Evolutionary conservation across 257 asterid genomes (phyloP).

Genomic region (Jaltomata sinuosa): DNA sequence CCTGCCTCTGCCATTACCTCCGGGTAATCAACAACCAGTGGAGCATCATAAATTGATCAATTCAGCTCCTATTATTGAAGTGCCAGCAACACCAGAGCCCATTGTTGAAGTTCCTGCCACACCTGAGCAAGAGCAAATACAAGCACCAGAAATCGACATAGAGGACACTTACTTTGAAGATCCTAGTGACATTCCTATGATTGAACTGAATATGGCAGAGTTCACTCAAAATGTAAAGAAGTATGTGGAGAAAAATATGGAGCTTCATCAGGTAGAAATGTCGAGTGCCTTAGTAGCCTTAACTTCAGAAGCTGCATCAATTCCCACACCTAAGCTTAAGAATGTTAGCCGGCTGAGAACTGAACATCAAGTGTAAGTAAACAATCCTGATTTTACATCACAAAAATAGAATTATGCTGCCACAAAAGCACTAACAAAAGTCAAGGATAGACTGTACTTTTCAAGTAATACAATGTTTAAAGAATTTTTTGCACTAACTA

Average conservation of each 20-base stretch:
- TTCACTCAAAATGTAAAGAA: slow-evolving; percentile 72
- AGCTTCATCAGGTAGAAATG: slow-evolving; percentile 57
- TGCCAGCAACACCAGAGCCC: slow-evolving; percentile 37
- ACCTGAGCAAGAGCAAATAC: slow-evolving; percentile 50
- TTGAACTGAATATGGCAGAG: slow-evolving; percentile 74
- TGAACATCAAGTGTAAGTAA: slow-evolving; percentile 94
- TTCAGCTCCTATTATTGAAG: slow-evolving; percentile 25
- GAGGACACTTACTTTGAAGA: slow-evolving; percentile 52
- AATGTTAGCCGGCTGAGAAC: slow-evolving; percentile 82
- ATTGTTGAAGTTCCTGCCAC: slow-evolving; percentile 58
- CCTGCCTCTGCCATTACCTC: slow-evolving; percentile 60
- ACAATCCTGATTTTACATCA: not conserved
- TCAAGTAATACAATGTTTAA: not conserved
- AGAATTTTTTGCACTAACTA: not conserved
- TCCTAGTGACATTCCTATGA: slow-evolving; percentile 76
- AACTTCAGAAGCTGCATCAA: slow-evolving; percentile 78
- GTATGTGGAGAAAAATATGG: slow-evolving; percentile 49
- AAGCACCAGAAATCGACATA: slow-evolving; percentile 44
- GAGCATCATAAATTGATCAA: slow-evolving; percentile 20
- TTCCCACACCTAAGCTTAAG: slow-evolving; percentile 86
- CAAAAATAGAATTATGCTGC: not conserved
- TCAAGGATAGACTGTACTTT: not conserved
- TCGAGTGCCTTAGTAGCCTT: slow-evolving; percentile 85
- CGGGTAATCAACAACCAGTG: slow-evolving; percentile 13
- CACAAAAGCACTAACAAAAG: not conserved